Base-by-base conservation (phyloP, 2,329 filamentous ascomycete species). In the Paecilomyces sp. region DNA sequence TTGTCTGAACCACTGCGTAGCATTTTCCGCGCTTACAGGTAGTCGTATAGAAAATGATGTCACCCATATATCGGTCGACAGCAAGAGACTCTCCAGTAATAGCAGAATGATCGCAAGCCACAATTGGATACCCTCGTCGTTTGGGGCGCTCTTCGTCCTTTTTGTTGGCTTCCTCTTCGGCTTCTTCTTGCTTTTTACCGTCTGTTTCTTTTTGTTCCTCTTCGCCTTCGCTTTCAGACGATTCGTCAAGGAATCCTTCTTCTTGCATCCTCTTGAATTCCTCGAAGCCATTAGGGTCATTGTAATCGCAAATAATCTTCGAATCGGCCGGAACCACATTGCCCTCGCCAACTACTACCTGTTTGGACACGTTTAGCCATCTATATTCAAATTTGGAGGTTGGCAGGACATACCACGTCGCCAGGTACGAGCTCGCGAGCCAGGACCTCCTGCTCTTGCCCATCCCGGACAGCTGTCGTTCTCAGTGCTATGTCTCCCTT, bases 401-500 rank as follows among this genome's bases (percentile, higher is more conserved):
- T 12, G 50, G 34, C 25, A 57, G 36, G 55, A 78, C 84, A 77
- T 79, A 88, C 86, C 70, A 91, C 90, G 70, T 91, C 88, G 74
- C 88, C 88, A 59, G 88, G 88, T 60, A 91, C 88, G 61, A 91
- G 79, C 75, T 91, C 88, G 71, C 88, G 83, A 22, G 73, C 88
- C 65, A 88, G 81, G 70, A 90, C 87, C 61, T 88, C 84, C 64
- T 85, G 77, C 73, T 89, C 84, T 59, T 78, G 75, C 56, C 87
- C 86, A 67, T 89, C 81, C 67, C 88, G 87, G 64, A 91, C 77
- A 64, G 88, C 86, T 59, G 78, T 81, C 7, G 87, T 85, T 73
- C 85, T 87, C 84, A 91, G 86, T 66, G 88, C 88, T 70, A 91
- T 91, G 68, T 91, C 88, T 74, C 88, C 88, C 77, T 90, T 91